Evolutionary conservation across 495 filamentous ascomycete genomes (phyloP), one percentile per base, ranked within the genome.

Genomic region (Opeltia flavorubescens): DNA sequence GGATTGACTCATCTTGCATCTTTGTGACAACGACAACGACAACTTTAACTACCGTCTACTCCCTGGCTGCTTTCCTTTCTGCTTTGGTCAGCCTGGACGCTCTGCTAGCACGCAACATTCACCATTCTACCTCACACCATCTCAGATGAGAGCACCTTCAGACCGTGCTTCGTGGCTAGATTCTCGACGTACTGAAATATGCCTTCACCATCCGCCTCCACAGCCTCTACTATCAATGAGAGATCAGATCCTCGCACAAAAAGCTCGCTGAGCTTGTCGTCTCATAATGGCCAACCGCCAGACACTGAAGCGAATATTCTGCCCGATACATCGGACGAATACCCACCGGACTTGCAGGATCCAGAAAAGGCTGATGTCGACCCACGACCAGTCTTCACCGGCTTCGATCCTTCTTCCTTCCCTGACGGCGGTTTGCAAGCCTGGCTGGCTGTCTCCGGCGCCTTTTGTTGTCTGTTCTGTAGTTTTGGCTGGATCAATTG

Each of bases 381-480:
- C 11, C 30, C 47, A 34, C 31, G 40, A 35, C 44, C 52, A 0
- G 58, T 46, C 40, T 49, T 47, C 44, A 23, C 47, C 56, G 39
- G 46, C 45, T 31, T 62, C 56, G 49, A 68, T 54, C 62, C 66
- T 39, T 56, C 62, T 33, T 61, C 68, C 48, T 65, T 73, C 53
- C 81, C 80, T 5, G 81, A 86, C 61, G 80, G 80, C 39, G 82
- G 82, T 1, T 26, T 66, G 4, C 59, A 72, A 47, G 82, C 82
- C n/a, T 86, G 82, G 79, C 57, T 78, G 27, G 68, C 70, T 0
- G 80, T 86, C 0, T 50, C 75, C 1, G 81, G 83, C 41, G 77
- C 69, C 3, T 84, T 77, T 61, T 76, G 69, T 35, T 71, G 68
- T 31, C 56, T 84, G 39, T 55, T 59, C 34, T 47, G 47, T 41